Percentiles rank a stretch among this genome's conserved stretches.
These are phyloP conservation scores for Aspergillus campestris DNA, from an alignment of 495 filamentous ascomycete genomes.

Conservation along the genomic window DNA sequence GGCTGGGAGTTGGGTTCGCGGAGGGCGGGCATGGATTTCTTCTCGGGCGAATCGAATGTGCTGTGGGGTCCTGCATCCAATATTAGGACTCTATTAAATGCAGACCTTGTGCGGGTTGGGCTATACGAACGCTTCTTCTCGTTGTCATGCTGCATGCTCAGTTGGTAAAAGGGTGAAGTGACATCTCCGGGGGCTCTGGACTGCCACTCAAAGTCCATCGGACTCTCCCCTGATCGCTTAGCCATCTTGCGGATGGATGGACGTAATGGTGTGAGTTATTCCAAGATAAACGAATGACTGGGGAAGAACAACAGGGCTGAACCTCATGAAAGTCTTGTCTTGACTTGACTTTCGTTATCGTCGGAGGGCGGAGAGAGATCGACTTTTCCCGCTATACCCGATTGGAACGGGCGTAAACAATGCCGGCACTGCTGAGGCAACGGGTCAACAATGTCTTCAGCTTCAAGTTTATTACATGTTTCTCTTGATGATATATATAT, in stretches of 20 bases:
- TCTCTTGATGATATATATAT: no score
- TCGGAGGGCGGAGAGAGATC: background rate
- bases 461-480: no score
- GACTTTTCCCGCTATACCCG: no score
- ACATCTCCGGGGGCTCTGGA: constrained; percentile 46
- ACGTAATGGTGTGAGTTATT: background rate
- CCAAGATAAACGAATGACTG: background rate
- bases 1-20: constrained; percentile 41
- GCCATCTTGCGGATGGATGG: constrained; percentile 23
- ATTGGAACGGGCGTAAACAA: no score
- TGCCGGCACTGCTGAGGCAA: no score
- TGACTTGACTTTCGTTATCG: no score
- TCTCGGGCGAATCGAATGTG: constrained; percentile 44
- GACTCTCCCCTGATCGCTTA: constrained; percentile 45
- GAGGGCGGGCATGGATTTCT: constrained; percentile 36
- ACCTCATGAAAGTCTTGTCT: no score
- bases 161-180: constrained; percentile 51
- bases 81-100: background rate
- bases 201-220: constrained; percentile 65
- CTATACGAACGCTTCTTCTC: constrained; percentile 43
- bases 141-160: constrained; percentile 36
- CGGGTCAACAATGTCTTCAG: no score
- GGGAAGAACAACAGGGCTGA: constrained; percentile 1
- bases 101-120: background rate
- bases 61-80: constrained; percentile 38